These are phyloP conservation scores for Monosporascus sp. DNA, from an alignment of 2,329 filamentous ascomycete genomes.

Conservation along the genomic window DNA sequence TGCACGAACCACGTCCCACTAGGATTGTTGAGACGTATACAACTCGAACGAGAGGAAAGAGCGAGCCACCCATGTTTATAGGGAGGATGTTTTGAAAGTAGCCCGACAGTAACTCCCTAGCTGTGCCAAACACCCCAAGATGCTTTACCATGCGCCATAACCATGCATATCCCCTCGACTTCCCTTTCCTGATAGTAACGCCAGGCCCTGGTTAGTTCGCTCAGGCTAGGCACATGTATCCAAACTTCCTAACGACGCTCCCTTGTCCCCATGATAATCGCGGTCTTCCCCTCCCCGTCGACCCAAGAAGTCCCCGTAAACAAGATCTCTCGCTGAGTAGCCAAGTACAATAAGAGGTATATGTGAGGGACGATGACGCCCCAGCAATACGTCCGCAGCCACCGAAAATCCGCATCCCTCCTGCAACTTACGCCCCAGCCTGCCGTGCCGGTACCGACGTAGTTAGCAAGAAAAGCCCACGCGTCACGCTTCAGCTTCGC, in stretches of 20 bases:
- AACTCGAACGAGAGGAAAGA: too few species aligned
- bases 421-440: constrained; percentile 65
- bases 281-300: constrained; percentile 52
- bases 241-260: constrained; percentile 3
- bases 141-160: too few species aligned
- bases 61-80: too few species aligned
- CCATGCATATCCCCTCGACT: too few species aligned
- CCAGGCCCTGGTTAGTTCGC: too few species aligned
- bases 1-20: too few species aligned
- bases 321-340: constrained; percentile 58
- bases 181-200: too few species aligned
- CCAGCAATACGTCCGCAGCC: constrained; percentile 71
- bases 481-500: constrained; percentile 41
- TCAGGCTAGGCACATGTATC: background rate
- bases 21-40: too few species aligned
- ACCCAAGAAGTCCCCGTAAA: constrained; percentile 59
- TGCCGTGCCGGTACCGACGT: constrained; percentile 51
- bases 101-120: too few species aligned
- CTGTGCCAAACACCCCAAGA: too few species aligned
- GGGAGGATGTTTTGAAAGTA: too few species aligned
- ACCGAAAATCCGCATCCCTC: constrained; percentile 36
- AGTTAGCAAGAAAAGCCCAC: constrained; percentile 59
- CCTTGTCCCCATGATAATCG: constrained; percentile 38
- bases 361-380: constrained; percentile 66
- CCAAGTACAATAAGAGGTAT: constrained; percentile 70